These are phyloP conservation scores for Fragaria nilgerrensis DNA, from an alignment of 306 rosid species.

Conservation along the genomic window DNA sequence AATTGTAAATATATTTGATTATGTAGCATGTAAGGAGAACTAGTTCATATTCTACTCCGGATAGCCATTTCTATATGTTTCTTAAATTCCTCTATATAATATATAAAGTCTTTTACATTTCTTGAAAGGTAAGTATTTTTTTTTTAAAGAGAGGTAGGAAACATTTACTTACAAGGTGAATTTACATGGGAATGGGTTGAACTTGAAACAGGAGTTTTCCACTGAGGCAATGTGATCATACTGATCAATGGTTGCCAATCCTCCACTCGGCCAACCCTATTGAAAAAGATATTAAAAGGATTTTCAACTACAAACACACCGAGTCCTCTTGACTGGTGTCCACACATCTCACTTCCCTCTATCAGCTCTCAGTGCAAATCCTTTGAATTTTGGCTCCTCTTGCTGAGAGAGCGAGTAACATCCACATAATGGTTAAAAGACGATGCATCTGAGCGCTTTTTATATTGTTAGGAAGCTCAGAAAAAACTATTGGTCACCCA, in stretches of 20 bases:
- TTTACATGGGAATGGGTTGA: background rate
- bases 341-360: slow-evolving; percentile 13
- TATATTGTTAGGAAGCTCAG: background rate
- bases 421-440: background rate
- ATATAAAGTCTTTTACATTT: background rate
- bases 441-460: background rate
- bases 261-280: background rate
- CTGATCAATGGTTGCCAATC: background rate
- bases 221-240: background rate
- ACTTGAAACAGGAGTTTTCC: background rate
- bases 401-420: background rate
- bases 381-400: slow-evolving; percentile 15
- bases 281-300: background rate
- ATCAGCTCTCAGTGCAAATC: slow-evolving; percentile 3
- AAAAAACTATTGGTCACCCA: slow-evolving; percentile 23
- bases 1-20: background rate
- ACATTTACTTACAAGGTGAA: background rate
- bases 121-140: background rate
- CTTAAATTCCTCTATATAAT: background rate
- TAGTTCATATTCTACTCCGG: background rate
- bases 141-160: background rate
- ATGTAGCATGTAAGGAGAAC: background rate
- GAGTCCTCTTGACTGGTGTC: background rate
- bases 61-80: background rate
- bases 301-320: background rate